Conservation (phyloP, 2,329 filamentous ascomycete genomes). For the Alternaria metachromatica region DNA sequence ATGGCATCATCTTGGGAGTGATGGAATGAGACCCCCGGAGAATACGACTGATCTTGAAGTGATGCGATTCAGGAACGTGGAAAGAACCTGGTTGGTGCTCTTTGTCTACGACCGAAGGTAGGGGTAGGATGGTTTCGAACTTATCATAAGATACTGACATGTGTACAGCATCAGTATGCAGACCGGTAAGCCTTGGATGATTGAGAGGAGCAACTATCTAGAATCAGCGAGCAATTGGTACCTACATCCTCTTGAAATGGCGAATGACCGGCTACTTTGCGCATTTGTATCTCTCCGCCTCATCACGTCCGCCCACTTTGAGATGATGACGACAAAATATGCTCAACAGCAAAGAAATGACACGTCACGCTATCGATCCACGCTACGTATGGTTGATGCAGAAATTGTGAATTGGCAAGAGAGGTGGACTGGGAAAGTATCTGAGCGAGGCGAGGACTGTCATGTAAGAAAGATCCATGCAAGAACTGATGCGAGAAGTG, state of each 20-base stretch:
- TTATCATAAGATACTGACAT: not conserved
- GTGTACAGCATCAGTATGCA: not conserved
- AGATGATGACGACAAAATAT: not conserved
- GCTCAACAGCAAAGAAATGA: not conserved
- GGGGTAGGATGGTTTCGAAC: accelerated
- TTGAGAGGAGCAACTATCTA: constrained; percentile 6
- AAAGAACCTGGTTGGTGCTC: not conserved
- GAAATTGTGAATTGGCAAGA: not conserved
- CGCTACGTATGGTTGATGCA: not conserved
- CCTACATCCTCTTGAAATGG: constrained; percentile 1
- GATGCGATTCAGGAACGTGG: not conserved
- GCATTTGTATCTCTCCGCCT: constrained; percentile 4
- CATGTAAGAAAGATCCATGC: not conserved
- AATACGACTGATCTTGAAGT: accelerated
- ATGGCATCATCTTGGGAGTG: constrained; percentile 4
- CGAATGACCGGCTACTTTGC: constrained; percentile 13
- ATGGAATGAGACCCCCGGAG: constrained; percentile 1
- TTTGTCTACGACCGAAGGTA: not conserved
- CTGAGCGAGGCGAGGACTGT: constrained; percentile 1
- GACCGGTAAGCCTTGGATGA: constrained; percentile 1
- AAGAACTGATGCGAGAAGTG: not conserved
- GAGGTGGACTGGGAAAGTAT: not conserved
- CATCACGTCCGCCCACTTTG: not conserved
- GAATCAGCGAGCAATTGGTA: constrained; percentile 7
- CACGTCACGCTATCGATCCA: not conserved